Base-by-base conservation (phyloP, 1,139 yeast species). In the Groenewaldozyma auringiensis region DNA sequence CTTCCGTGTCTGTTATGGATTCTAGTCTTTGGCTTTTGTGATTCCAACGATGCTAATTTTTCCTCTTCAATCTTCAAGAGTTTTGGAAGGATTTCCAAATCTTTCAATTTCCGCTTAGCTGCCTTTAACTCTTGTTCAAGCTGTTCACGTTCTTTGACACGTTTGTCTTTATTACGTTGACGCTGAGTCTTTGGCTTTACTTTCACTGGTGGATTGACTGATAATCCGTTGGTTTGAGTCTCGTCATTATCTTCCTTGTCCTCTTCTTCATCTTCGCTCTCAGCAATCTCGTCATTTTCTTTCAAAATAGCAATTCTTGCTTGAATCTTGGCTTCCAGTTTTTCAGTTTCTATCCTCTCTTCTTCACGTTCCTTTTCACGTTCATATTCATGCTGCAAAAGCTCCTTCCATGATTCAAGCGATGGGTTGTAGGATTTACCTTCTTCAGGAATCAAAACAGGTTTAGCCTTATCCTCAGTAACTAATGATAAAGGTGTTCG, bases 391-490 rank as follows among this genome's bases (percentile, higher is more conserved):
- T 72, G 70, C 50, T 77, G 70, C 47, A 92, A 76, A 56, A 89
- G 71, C 27, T 68, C 69, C 58, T 79, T 78, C 98, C 98, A 92
- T 32, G 86, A 79, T 50, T 82, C 84, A 53, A 83, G 70, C 13
- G 94, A 76, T 32, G 98, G 98, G 62, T 92, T 92, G 62, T 92
- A 92, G 2, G 97, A 89, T 63, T 84, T 84, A 46, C 98, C 98
- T 2, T 82, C 92, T 57, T 81, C 83, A 17, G 92, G 87, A 4
- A 80, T 50, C 4, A 60, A 66, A 21, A 77, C 80, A 4, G 72
- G 64, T 20, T 74, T 53, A 1, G 61, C 55, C 17, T 52, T 41
- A 13, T 56, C 53, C 17, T 61, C 62, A 2, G 60, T 56, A 31
- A 60, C 55, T 31, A 76, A 71, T 21, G 61, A 58, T 25, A 80